These are phyloP conservation scores for Diaporthe destruens DNA, from an alignment of 2,329 filamentous ascomycete species.

Conservation along the genomic window DNA sequence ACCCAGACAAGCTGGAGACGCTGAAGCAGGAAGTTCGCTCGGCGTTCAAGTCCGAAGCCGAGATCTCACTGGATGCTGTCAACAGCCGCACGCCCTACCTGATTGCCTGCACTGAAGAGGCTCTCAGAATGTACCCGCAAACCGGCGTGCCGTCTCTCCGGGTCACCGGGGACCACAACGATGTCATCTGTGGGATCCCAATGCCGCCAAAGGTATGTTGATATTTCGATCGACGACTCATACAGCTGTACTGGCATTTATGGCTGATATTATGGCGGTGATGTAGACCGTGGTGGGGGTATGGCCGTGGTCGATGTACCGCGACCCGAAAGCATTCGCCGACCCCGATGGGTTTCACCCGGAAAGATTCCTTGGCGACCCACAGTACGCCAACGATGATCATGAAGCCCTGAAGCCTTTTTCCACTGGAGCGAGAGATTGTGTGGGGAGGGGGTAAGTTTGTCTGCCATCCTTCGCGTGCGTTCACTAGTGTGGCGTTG, in stretches of 20 bases:
- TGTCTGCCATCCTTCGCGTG: background rate
- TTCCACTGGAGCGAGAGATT: constrained; percentile 61
- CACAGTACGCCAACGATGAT: constrained; percentile 56
- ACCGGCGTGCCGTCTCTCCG: background rate
- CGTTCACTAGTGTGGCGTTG: fast-evolving
- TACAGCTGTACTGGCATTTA: fast-evolving
- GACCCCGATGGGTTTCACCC: constrained; percentile 54
- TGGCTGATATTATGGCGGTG: background rate
- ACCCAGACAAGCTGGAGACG: constrained; percentile 3
- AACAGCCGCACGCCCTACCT: constrained; percentile 7
- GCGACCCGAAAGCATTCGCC: constrained; percentile 1
- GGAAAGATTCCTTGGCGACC: constrained; percentile 60
- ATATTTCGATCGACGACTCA: fast-evolving
- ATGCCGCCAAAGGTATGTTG: background rate
- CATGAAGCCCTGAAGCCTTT: constrained; percentile 61
- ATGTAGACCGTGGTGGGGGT: constrained; percentile 12
- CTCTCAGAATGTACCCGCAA: constrained; percentile 5
- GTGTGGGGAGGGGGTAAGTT: constrained; percentile 62
- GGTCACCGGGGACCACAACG: background rate
- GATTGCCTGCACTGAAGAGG: constrained; percentile 12
- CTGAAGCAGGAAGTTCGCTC: constrained; percentile 19
- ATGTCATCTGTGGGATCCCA: constrained; percentile 15
- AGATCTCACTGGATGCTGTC: constrained; percentile 1
- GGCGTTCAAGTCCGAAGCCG: background rate
- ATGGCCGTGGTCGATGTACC: constrained; percentile 19